Evolutionary conservation across 495 filamentous ascomycete genomes (phyloP).

Genomic region (Xylaria telfairii): DNA sequence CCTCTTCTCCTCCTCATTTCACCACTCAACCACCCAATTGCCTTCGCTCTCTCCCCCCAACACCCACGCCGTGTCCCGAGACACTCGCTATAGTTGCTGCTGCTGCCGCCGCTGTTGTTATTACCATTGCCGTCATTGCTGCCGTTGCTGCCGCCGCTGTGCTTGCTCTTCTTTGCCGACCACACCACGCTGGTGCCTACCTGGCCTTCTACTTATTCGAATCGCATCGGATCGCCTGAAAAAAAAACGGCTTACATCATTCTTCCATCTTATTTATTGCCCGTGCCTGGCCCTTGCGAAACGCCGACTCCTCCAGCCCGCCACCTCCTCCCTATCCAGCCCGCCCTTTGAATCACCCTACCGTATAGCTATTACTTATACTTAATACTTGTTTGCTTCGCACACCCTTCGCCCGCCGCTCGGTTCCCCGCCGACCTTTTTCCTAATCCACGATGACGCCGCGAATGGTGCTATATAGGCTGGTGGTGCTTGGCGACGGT

Average conservation of each 20-base stretch:
- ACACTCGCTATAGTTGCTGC: slow-evolving; percentile 25
- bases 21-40: slow-evolving; percentile 27
- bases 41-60: slow-evolving; percentile 24
- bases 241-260: slow-evolving; percentile 26
- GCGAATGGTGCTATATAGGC: slow-evolving; percentile 96
- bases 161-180: slow-evolving; percentile 3
- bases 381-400: slow-evolving; percentile 19
- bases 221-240: slow-evolving; percentile 20
- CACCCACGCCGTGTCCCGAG: slow-evolving; percentile 28
- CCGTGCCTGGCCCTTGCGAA: slow-evolving; percentile 20
- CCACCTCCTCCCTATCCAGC: slow-evolving; percentile 1
- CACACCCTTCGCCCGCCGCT: background rate
- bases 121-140: background rate
- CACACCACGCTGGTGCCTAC: slow-evolving; percentile 5
- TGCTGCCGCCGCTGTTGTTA: background rate
- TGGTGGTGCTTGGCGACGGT: slow-evolving; percentile 88
- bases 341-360: background rate
- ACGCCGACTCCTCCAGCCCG: slow-evolving; percentile 6
- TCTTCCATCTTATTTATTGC: slow-evolving; percentile 17
- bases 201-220: slow-evolving; percentile 9
- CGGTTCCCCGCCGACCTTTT: slow-evolving; percentile 25
- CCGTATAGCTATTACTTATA: slow-evolving; percentile 19
- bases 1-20: slow-evolving; percentile 29
- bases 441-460: slow-evolving; percentile 56
- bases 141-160: background rate